Evolutionary conservation across 2,329 filamentous ascomycete species (phyloP), one percentile per base, ranked within the genome.

Genomic region (Epichloe glyceriae): DNA sequence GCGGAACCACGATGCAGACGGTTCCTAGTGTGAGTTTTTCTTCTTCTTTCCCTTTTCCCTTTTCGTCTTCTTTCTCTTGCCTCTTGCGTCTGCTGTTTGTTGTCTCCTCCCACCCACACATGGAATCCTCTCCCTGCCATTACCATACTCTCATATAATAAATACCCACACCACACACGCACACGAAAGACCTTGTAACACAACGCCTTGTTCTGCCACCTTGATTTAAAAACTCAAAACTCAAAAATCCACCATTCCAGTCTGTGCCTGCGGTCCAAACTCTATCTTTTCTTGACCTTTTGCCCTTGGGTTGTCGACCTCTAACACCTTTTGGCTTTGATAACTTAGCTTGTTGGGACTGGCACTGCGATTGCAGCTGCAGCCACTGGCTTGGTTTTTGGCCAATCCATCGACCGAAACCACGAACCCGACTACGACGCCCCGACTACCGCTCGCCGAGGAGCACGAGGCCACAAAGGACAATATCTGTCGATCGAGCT

Each of bases 331-430:
- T 57, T 61, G 50, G 8, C 56, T 54, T 53, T 47, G 49, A 54
- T 54, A 53, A 53, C 54, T 46, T 60, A 82, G 78, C 76, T 82
- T 60, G 74, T 80, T 67, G 78, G 77, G 65, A 75, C 78, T 58
- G 76, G 78, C 64, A 78, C 77, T 67, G 77, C 76, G 57, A 74
- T 80, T 63, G 78, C 78, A 67, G 76, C 77, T 61, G 78, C 78
- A 58, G 72, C 76, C 64, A 73, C 71, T 58, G 78, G 78, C 58
- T 67, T 82, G 55, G 75, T 76, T 57, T 80, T 82, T 64, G 78
- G 75, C 57, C 75, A 80, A 63, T 67, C 73, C 43, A 61, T 66
- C 57, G 73, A 77, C 57, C 60, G 67, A 54, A 64, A 62, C 43
- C 60, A 58, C 40, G 61, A 39, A n/a, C 22, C 15, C 39, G 37